phyloP scores from a whole-genome alignment of 192 early-diverging fungal genomes.

The Pilaira anomala region DNA sequence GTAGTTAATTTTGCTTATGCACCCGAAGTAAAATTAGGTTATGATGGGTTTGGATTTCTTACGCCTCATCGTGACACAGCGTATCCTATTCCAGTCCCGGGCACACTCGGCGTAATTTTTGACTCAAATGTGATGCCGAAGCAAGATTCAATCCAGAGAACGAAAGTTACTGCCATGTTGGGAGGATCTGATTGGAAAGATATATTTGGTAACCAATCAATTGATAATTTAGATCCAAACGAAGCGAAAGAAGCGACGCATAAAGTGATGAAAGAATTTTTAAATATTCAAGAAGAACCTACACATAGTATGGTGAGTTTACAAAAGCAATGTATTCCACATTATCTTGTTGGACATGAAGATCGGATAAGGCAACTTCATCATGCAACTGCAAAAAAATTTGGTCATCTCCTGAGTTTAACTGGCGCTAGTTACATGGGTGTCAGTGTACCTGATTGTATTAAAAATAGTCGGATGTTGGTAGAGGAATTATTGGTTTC shows the following conservation, averaged over 20 bases:
- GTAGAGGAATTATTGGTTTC: constrained; percentile 49
- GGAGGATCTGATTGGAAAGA: constrained; percentile 76
- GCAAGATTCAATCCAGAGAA: constrained; percentile 54
- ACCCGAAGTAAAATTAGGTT: constrained; percentile 34
- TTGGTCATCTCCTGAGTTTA: constrained; percentile 61
- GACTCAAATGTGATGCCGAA: constrained; percentile 76
- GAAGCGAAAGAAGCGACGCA: constrained; percentile 44
- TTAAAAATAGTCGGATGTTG: constrained; percentile 63
- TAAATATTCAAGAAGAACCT: constrained; percentile 53
- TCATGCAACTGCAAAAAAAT: constrained; percentile 41
- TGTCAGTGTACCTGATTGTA: constrained; percentile 81
- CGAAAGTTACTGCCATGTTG: constrained; percentile 85
- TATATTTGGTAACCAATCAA: constrained; percentile 41
- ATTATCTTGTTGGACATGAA: constrained; percentile 82
- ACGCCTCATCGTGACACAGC: constrained; percentile 59
- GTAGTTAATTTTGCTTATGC: constrained; percentile 80
- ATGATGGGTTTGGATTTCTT: constrained; percentile 90
- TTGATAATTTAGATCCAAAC: constrained; percentile 22
- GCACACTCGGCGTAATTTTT: constrained; percentile 79
- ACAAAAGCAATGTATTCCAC: constrained; percentile 79
- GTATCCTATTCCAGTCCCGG: constrained; percentile 21
- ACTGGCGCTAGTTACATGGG: constrained; percentile 81
- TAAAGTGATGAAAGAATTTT: constrained; percentile 54
- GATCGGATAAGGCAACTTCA: constrained; percentile 65
- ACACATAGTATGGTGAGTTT: constrained; percentile 53